These are phyloP conservation scores for Penicillium brevicompactum DNA, from an alignment of 2,329 filamentous ascomycete species.

Conservation along the genomic window DNA sequence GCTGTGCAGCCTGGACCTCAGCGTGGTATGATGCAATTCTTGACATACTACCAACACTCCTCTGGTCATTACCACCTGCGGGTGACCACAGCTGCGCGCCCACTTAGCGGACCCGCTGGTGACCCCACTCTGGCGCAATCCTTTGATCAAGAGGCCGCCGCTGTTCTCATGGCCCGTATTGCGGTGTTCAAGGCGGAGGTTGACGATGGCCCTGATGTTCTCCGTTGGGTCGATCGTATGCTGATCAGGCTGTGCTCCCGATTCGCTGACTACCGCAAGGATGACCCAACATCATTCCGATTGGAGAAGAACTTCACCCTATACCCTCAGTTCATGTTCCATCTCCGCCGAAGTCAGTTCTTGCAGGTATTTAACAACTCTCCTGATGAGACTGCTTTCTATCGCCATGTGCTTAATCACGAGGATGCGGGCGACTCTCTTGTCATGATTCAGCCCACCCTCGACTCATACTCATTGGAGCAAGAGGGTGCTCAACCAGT, in stretches of 20 bases:
- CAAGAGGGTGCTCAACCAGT: slow-evolving; percentile 91
- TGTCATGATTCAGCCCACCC: slow-evolving; percentile 97
- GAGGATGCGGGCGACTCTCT: slow-evolving; percentile 96
- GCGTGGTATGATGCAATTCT: slow-evolving; percentile 95
- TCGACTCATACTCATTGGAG: slow-evolving; percentile 96
- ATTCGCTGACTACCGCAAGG: slow-evolving; percentile 97
- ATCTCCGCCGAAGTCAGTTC: slow-evolving; percentile 94
- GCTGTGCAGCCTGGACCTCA: slow-evolving; percentile 84
- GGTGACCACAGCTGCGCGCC: slow-evolving; percentile 89
- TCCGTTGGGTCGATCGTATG: slow-evolving; percentile 98
- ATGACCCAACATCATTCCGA: slow-evolving; percentile 95
- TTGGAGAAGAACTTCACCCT: slow-evolving; percentile 98
- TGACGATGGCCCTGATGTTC: slow-evolving; percentile 95
- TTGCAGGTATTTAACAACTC: slow-evolving; percentile 99
- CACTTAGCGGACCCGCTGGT: slow-evolving; percentile 88
- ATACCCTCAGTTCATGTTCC: slow-evolving; percentile 99
- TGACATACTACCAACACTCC: slow-evolving; percentile 98
- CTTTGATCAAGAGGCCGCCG: slow-evolving; percentile 96
- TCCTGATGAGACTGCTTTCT: slow-evolving; percentile 98
- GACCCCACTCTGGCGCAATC: slow-evolving; percentile 95
- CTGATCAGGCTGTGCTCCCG: slow-evolving; percentile 93
- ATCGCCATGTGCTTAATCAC: slow-evolving; percentile 93
- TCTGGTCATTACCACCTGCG: slow-evolving; percentile 94
- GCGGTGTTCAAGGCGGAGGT: slow-evolving; percentile 99
- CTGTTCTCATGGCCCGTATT: slow-evolving; percentile 98